These are phyloP conservation scores for Asterochloris erici DNA, from an alignment of 139 green algal genomes.

Conservation along the genomic window DNA sequence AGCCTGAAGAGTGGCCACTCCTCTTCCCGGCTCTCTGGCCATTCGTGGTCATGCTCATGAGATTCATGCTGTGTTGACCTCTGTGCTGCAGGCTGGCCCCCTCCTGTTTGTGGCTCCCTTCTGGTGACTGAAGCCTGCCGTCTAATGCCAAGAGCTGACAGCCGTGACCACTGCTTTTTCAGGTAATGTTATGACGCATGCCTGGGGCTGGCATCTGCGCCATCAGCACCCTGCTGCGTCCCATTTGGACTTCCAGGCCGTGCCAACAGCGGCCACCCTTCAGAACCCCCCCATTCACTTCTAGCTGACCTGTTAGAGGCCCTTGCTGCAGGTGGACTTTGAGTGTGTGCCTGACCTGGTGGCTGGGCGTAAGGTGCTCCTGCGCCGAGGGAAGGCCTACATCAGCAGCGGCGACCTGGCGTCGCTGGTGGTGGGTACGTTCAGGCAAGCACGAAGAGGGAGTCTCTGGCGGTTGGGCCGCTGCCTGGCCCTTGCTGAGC, in stretches of 20 bases:
- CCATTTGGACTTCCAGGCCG: not conserved
- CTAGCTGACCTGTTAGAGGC: not conserved
- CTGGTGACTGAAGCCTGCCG: too few relatives aligned
- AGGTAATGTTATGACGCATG: not conserved
- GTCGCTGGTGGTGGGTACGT: constrained; percentile 70
- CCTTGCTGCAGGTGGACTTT: constrained; percentile 68
- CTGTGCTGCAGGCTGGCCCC: too few relatives aligned
- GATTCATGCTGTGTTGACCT: too few relatives aligned
- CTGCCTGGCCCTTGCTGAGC: too few relatives aligned
- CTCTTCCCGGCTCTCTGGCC: too few relatives aligned
- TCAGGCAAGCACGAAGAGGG: constrained; percentile 23
- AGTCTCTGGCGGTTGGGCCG: too few relatives aligned
- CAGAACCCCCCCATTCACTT: not conserved
- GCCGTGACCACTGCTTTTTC: not conserved
- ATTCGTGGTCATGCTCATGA: too few relatives aligned
- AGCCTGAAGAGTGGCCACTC: too few relatives aligned
- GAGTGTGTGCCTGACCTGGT: constrained; percentile 87
- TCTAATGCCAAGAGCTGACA: too few relatives aligned
- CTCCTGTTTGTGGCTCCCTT: too few relatives aligned
- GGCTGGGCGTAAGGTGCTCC: constrained; percentile 59
- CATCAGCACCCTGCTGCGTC: not conserved
- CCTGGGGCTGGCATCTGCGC: not conserved
- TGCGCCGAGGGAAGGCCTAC: constrained; percentile 71
- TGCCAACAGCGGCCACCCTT: not conserved
- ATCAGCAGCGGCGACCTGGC: constrained; percentile 51